A percentile compares a stretch with the other conserved stretches of the same genome.
Conservation (phyloP, 2,329 filamentous ascomycete species). For the Fusarium pininemorale region DNA sequence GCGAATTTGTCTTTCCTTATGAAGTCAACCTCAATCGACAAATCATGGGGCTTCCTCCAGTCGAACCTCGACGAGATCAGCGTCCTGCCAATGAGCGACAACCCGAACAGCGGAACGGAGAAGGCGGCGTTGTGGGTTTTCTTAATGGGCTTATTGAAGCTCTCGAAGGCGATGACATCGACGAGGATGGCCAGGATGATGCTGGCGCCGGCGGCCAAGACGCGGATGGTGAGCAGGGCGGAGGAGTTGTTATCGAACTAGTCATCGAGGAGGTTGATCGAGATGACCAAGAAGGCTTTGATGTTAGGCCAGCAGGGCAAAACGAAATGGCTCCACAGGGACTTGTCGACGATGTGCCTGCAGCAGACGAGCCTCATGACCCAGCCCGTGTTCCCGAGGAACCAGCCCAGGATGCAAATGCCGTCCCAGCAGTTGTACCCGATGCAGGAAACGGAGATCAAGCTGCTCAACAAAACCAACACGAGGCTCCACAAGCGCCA, state of each 20-base stretch:
- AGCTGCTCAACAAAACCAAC: slow-evolving; percentile 29
- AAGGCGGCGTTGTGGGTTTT: slow-evolving; percentile 49
- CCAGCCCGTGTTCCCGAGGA: not conserved
- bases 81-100: slow-evolving; percentile 22
- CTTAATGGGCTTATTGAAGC: slow-evolving; percentile 51
- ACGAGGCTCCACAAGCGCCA: slow-evolving; percentile 49
- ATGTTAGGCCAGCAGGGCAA: slow-evolving; percentile 33
- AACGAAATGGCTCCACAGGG: slow-evolving; percentile 15
- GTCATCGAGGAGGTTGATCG: slow-evolving; percentile 50
- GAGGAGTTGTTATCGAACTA: slow-evolving; percentile 47
- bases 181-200: slow-evolving; percentile 37
- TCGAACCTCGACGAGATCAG: slow-evolving; percentile 39
- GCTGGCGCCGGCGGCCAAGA: slow-evolving; percentile 26
- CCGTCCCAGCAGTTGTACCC: not conserved
- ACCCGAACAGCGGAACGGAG: slow-evolving; percentile 34
- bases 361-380: not conserved
- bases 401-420: not conserved
- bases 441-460: slow-evolving; percentile 2
- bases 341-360: slow-evolving; percentile 3
- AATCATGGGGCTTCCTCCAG: slow-evolving; percentile 52
- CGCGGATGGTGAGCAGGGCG: slow-evolving; percentile 37
- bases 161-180: slow-evolving; percentile 48
- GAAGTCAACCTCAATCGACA: slow-evolving; percentile 60
- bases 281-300: slow-evolving; percentile 52
- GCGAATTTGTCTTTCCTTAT: slow-evolving; percentile 55